These are phyloP conservation scores for Candida patagonica DNA, from an alignment of 805 yeast genomes.

Conservation along the genomic window DNA sequence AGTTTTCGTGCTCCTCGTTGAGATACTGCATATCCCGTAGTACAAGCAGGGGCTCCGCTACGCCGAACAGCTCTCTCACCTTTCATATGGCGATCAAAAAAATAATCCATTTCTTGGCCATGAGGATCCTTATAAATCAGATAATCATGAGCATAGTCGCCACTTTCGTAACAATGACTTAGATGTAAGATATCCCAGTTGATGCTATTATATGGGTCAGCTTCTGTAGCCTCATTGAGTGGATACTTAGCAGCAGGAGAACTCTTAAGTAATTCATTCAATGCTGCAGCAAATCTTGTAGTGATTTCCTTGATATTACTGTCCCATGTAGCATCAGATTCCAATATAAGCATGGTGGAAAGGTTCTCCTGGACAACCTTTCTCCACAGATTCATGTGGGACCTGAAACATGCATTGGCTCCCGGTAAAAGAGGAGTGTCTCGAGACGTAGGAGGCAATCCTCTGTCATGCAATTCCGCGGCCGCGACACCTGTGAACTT, in stretches of 20 bases:
- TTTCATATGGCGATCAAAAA: background rate
- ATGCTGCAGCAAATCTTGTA: conserved; percentile 4
- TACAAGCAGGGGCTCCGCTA: conserved; percentile 6
- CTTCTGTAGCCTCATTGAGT: conserved; percentile 1
- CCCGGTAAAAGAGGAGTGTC: background rate
- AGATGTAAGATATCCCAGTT: conserved; percentile 11
- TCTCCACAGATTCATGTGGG: conserved; percentile 13
- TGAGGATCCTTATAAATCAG: conserved; percentile 4
- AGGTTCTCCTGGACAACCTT: conserved; percentile 5
- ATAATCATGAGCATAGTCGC: background rate
- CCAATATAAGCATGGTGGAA: conserved; percentile 8
- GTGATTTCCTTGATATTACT: conserved; percentile 5
- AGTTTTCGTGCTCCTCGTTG: conserved; percentile 12
- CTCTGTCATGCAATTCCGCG: conserved; percentile 2
- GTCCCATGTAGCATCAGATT: conserved; percentile 15
- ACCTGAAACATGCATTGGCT: conserved; percentile 7
- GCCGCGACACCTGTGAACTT: conserved; percentile 1
- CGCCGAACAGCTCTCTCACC: conserved; percentile 7
- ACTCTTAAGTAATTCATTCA: conserved; percentile 4
- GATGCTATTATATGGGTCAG: conserved; percentile 9
- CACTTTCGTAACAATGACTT: conserved; percentile 7
- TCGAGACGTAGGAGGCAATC: conserved; percentile 10
- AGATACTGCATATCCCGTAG: conserved; percentile 12
- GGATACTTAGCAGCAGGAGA: background rate
- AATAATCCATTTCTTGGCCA: conserved; percentile 4